Evolutionary conservation across 73 alveolate genomes (phyloP), one percentile per base, ranked within the genome.

Genomic region (Uronychia setigera): DNA sequence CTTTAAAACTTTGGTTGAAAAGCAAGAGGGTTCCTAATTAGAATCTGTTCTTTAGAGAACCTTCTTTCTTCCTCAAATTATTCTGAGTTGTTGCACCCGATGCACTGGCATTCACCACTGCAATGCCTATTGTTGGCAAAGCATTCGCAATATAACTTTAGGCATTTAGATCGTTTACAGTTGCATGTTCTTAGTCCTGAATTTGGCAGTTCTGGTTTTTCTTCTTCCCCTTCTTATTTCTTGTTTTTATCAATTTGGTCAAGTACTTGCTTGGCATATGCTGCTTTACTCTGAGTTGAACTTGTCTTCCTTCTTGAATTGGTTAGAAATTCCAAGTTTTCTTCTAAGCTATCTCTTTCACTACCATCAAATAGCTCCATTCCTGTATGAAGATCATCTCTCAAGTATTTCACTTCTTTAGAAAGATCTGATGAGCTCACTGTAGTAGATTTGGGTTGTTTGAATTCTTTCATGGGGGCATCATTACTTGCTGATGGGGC

Each of bases 121-220:
- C 99, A 95, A 59, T 83, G 81, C 78, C 91, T 93, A 35, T 94
- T 95, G 86, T 91, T 93, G 19, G 96, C 95, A 90, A 95, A 95
- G 46, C 99, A 95, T 74, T 95, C 99, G 81, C 99, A 95, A 89
- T 95, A 95, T 79, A 93, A 85, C 87, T 95, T 95, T 46, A 95
- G 60, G 74, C 99, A 95, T 81, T 93, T 89, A 33, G 99, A 93
- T 79, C 92, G 93, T 84, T 93, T 93, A 83, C 99, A 95, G 77
- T 93, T 91, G 86, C 99, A 95, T 46, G 67, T 46, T 5, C 67
- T 5, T 19, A 46, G 19, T 5, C 67, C 67, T 11, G 67, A 46
- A 19, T 19, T 46, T 46, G 67, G 67, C n/a, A 46, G 5, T 5
- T 46, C 19, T 46, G 5, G n/a, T 5, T 5, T 11, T 46, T 46